A percentile compares a stretch with the other conserved stretches of the same genome.
Conservation (phyloP, 768 basidiomycete species). For the Lactarius psammicola region DNA sequence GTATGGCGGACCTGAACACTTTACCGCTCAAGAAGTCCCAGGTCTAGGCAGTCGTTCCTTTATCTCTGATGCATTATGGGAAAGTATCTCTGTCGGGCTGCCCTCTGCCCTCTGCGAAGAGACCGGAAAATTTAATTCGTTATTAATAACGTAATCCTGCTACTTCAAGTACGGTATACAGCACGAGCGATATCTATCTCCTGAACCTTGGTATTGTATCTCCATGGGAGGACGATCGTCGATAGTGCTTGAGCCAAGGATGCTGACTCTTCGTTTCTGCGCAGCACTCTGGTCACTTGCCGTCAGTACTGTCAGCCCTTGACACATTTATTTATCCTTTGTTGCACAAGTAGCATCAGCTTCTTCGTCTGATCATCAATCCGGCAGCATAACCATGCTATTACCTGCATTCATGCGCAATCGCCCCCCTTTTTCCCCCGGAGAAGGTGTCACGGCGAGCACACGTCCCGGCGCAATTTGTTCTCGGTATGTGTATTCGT, state of each 20-base stretch:
- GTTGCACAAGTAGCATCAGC: not conserved
- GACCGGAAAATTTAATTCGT: not conserved
- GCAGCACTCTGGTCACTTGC: not conserved
- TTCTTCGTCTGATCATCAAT: constrained; percentile 4
- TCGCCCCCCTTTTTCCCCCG: not conserved
- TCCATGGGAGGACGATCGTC: not conserved
- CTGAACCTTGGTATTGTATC: not conserved
- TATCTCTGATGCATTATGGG: not conserved
- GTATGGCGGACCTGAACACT: not conserved
- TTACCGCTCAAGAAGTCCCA: not conserved
- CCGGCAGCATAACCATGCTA: not conserved
- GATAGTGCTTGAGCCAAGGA: not conserved
- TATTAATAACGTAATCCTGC: not conserved
- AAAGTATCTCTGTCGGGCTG: not conserved
- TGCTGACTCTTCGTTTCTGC: not conserved
- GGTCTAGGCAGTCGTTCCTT: not conserved
- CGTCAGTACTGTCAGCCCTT: not conserved
- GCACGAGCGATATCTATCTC: not conserved
- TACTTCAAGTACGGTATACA: not conserved
- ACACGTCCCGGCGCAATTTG: not conserved
- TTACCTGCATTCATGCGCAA: not conserved
- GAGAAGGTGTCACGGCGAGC: constrained; percentile 1
- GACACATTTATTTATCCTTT: not conserved
- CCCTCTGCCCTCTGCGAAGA: not conserved
- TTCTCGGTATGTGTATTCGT: not conserved